Percentiles rank a stretch among this genome's conserved stretches.
Conservation (phyloP, 225 moss, liverwort and hornwort genomes). For the Neckera pumila region DNA sequence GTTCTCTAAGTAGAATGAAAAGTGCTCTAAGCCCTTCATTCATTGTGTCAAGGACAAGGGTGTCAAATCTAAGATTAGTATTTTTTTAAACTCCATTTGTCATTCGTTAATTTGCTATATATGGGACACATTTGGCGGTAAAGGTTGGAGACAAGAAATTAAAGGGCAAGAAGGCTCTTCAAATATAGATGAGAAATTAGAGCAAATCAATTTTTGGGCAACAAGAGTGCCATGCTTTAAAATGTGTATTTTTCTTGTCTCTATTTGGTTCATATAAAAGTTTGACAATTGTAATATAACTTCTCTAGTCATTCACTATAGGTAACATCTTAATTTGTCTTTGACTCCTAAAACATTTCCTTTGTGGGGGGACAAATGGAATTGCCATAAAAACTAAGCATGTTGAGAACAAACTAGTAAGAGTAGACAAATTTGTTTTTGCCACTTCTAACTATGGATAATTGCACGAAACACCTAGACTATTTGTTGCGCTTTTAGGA, state of each 20-base stretch:
- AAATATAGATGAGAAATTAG: neutral
- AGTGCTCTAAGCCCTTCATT: neutral
- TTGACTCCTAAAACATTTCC: neutral
- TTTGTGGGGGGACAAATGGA: too few relatives aligned
- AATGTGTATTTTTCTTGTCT: neutral
- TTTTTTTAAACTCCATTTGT: neutral
- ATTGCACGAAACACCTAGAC: too few relatives aligned
- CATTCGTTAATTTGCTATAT: neutral
- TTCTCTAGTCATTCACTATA: neutral
- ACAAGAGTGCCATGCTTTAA: neutral
- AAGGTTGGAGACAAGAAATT: neutral
- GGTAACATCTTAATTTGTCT: neutral
- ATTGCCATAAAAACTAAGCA: neutral
- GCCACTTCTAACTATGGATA: neutral
- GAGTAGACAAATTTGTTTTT: neutral
- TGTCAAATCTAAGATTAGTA: neutral
- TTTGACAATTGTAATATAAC: neutral
- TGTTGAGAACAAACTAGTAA: neutral
- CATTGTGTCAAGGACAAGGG: fast-evolving
- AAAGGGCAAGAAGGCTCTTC: neutral
- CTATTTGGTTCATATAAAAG: neutral
- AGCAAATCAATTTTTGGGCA: fast-evolving
- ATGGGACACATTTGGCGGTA: neutral
- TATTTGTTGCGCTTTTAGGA: too few relatives aligned
- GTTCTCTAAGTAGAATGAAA: neutral